Percentiles rank a stretch among this genome's conserved stretches.
phyloP scores from a whole-genome alignment of 176 grass and related monocot species.

The Dactylis glomerata region DNA sequence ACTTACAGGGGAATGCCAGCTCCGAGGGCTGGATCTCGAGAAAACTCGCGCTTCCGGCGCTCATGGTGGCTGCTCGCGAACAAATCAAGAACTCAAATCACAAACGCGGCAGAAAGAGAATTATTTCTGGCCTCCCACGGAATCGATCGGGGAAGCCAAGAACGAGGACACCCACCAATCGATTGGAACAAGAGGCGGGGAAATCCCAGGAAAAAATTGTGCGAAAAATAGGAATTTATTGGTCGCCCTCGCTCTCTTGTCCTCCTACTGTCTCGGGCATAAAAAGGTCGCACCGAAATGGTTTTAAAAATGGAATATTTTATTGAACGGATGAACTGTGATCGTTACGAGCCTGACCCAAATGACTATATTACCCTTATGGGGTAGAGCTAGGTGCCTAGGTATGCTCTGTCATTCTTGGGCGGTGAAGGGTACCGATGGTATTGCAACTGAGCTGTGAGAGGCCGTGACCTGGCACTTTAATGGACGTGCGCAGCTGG shows the following conservation, averaged over 20 bases:
- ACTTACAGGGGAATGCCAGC: constrained; percentile 90
- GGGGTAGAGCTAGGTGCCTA: neutral
- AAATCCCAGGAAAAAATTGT: neutral
- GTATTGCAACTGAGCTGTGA: constrained; percentile 39
- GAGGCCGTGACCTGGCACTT: constrained; percentile 32
- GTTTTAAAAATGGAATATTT: constrained; percentile 8
- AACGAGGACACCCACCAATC: neutral
- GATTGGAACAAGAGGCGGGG: constrained; percentile 18
- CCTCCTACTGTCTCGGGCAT: constrained; percentile 4
- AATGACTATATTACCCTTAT: constrained; percentile 26
- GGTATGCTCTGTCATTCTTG: neutral
- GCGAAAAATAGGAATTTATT: constrained; percentile 7
- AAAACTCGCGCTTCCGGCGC: constrained; percentile 48
- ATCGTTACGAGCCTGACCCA: neutral
- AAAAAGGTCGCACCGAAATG: constrained; percentile 30
- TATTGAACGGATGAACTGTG: constrained; percentile 31
- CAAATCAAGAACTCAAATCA: constrained; percentile 21
- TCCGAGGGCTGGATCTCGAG: constrained; percentile 90
- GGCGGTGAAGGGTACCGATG: neutral
- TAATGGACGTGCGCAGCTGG: constrained; percentile 10
- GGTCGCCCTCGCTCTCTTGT: neutral
- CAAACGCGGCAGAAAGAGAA: neutral
- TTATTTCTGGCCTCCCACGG: neutral
- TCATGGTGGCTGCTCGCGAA: constrained; percentile 39
- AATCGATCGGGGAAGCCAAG: constrained; percentile 31